Evolutionary conservation across 306 rosid species (phyloP), one percentile per base, ranked within the genome.

Genomic region (Erythrophleum fordii): DNA sequence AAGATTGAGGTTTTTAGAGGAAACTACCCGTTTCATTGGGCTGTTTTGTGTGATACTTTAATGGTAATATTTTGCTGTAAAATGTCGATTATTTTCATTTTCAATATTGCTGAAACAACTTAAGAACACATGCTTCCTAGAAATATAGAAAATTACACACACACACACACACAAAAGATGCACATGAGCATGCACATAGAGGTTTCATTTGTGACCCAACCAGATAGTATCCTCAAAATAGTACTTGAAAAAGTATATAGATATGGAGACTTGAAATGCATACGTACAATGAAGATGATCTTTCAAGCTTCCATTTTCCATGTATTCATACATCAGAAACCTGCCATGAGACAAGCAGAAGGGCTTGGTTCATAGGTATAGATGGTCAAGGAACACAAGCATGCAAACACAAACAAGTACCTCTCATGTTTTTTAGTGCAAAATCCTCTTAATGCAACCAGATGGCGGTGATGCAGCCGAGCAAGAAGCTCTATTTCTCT

Each of bases 251-350:
- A 75, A 45, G 61, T 80, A 49, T 77, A 73, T 66, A 82, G 81
- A 80, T 55, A 59, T 68, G 59, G 70, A 82, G 87, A 44, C 20
- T 41, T 16, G 18, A 12, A 41, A 81, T n/a, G n/a, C n/a, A 4
- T 82, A 73, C 93, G 87, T 93, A 96, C 99, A 81, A 83, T 96
- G 98, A 87, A 96, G 97, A 93, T 93, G 98, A 86, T 96, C 98
- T 86, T 92, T 90, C 89, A 96, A 85, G 97, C 98, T 96, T 77
- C 99, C 99, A 72, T 93, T 95, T 80, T 88, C 98, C 99, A 96
- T 93, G 90, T 90, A 86, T 88, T 96, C 99, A 22, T 93, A 96
- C 83, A 93, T 66, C 70, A 96, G 91, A 90, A 92, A 92, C 96
- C 99, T 96, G 91, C 82, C 84, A 85, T 69, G 60, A 81, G 73